These are phyloP conservation scores for Postia placenta DNA, from an alignment of 768 basidiomycete species.

Conservation along the genomic window DNA sequence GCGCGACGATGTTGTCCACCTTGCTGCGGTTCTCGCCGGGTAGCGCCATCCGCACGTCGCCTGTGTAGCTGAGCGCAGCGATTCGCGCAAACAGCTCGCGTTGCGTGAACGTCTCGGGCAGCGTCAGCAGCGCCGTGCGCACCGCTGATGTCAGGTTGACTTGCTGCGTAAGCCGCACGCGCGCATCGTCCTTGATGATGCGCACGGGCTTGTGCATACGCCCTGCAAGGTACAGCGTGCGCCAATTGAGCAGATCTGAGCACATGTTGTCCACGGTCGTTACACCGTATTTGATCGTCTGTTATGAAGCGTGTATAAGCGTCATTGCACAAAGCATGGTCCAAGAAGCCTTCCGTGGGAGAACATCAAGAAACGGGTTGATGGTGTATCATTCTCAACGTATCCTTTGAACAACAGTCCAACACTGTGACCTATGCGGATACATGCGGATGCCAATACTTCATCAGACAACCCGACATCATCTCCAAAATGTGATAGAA, in stretches of 20 bases:
- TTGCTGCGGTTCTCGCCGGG: constrained; percentile 94
- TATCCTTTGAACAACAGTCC: too few species aligned
- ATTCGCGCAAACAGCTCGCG: constrained; percentile 79
- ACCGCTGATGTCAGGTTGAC: constrained; percentile 91
- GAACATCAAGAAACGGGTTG: background rate
- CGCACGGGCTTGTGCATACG: constrained; percentile 96
- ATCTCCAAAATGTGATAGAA: too few species aligned
- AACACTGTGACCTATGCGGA: too few species aligned
- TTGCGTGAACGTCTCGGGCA: constrained; percentile 80
- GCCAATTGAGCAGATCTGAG: constrained; percentile 89
- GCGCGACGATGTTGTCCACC: constrained; percentile 87
- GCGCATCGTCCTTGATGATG: constrained; percentile 88
- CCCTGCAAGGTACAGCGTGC: constrained; percentile 87
- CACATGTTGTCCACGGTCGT: constrained; percentile 88
- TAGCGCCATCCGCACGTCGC: constrained; percentile 91
- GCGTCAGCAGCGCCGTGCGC: constrained; percentile 81
- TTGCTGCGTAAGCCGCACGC: constrained; percentile 86
- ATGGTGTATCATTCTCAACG: background rate
- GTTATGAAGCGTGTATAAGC: constrained; percentile 3
- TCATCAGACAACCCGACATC: too few species aligned
- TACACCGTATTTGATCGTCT: constrained; percentile 96
- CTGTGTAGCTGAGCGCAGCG: constrained; percentile 78
- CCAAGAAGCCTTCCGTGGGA: background rate
- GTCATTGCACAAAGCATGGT: background rate
- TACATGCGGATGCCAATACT: too few species aligned